These are phyloP conservation scores for Lachancea kluyveri DNA, from an alignment of 805 yeast species.

Conservation along the genomic window DNA sequence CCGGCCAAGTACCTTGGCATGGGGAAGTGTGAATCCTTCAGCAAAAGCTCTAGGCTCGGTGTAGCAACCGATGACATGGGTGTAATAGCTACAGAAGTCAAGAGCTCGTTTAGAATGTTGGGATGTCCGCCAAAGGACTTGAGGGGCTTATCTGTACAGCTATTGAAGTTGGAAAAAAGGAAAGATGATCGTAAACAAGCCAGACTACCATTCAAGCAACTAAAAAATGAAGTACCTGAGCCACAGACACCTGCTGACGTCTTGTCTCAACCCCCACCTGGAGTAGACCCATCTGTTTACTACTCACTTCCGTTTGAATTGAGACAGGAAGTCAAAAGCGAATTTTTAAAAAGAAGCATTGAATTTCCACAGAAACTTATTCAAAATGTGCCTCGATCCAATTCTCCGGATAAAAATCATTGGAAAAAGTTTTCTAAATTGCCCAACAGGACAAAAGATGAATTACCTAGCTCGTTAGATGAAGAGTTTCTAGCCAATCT, in stretches of 20 bases:
- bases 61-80: constrained; percentile 55
- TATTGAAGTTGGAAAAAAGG: constrained; percentile 41
- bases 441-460: constrained; percentile 3
- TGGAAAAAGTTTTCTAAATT: constrained; percentile 15
- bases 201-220: constrained; percentile 30
- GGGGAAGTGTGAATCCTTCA: constrained; percentile 67
- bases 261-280: not conserved
- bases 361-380: constrained; percentile 5
- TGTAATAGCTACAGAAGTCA: constrained; percentile 52
- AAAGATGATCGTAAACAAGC: constrained; percentile 3
- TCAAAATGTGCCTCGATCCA: constrained; percentile 1
- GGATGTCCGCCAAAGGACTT: constrained; percentile 60
- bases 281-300: not conserved
- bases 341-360: constrained; percentile 12
- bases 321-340: constrained; percentile 12
- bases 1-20: constrained; percentile 80
- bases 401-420: constrained; percentile 10
- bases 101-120: constrained; percentile 48
- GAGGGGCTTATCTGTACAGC: constrained; percentile 72
- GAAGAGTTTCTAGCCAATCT: constrained; percentile 57
- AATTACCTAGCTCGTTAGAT: constrained; percentile 41
- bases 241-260: not conserved
- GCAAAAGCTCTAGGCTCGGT: constrained; percentile 55
- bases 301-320: constrained; percentile 9
- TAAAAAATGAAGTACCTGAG: too few relatives aligned